Conservation (phyloP, 176 grass and related monocot genomes). For the Musa schizocarpa region DNA sequence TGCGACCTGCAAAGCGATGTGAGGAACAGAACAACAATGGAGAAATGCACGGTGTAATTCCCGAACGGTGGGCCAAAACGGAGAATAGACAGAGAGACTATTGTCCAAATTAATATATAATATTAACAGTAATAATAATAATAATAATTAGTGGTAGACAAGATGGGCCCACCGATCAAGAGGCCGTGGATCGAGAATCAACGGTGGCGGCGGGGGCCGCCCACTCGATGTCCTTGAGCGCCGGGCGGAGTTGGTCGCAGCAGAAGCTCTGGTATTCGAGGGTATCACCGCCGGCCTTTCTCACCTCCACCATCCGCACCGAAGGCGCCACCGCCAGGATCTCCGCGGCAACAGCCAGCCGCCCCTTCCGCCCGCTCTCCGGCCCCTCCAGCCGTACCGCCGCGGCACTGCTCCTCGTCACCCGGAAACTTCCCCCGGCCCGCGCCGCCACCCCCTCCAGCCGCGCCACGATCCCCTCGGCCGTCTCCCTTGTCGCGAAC, state of each 20-base stretch:
- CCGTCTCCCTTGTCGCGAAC: conserved; percentile 26
- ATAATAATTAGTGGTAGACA: too few species aligned
- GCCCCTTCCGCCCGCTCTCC: conserved; percentile 16
- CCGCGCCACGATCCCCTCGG: conserved; percentile 24
- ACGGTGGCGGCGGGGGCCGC: neutral
- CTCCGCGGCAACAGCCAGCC: conserved; percentile 25
- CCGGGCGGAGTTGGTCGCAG: conserved; percentile 27
- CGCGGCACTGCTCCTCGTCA: conserved; percentile 28
- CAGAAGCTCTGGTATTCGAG: conserved; percentile 28
- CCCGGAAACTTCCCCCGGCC: conserved; percentile 23
- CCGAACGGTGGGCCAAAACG: too few species aligned
- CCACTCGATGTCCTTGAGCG: conserved; percentile 34
- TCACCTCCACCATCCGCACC: conserved; percentile 30
- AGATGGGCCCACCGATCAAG: neutral
- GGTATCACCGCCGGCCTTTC: conserved; percentile 25
- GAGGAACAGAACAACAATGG: too few species aligned
- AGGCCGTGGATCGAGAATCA: neutral
- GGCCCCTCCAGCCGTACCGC: conserved; percentile 30
- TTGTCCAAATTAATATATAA: too few species aligned
- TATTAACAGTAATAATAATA: too few species aligned
- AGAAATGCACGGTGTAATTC: too few species aligned
- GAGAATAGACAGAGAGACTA: too few species aligned
- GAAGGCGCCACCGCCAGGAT: conserved; percentile 28
- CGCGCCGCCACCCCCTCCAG: conserved; percentile 31
- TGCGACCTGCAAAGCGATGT: too few species aligned